A percentile compares a stretch with the other conserved stretches of the same genome.
Evolutionary conservation across 1,139 yeast genomes (phyloP).

Genomic region (Candida smagusa): DNA sequence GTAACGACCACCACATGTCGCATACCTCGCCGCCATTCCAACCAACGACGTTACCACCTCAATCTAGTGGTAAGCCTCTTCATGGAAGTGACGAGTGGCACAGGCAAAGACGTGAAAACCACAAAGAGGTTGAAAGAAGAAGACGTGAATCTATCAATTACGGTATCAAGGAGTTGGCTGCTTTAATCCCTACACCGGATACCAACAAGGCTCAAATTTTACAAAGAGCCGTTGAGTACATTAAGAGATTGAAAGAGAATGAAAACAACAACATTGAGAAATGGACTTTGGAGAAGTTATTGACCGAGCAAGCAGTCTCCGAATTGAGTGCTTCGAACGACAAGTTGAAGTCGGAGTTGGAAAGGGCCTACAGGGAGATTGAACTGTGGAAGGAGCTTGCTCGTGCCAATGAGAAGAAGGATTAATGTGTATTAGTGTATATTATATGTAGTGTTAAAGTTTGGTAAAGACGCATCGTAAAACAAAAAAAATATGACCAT

Average conservation of each 20-base stretch:
- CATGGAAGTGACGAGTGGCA: conserved; percentile 89
- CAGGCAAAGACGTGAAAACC: conserved; percentile 79
- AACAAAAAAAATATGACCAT: conserved; percentile 23
- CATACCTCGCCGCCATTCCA: conserved; percentile 13
- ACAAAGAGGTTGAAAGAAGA: conserved; percentile 95
- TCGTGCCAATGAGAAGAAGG: conserved; percentile 22
- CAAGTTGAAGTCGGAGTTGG: conserved; percentile 73
- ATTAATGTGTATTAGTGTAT: conserved; percentile 7
- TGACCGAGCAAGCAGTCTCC: conserved; percentile 86
- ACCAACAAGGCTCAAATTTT: conserved; percentile 89
- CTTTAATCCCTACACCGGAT: conserved; percentile 81
- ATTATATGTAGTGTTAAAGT: conserved; percentile 8
- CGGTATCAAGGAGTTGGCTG: conserved; percentile 83
- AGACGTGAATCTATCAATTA: conserved; percentile 89
- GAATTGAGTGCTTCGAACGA: conserved; percentile 77
- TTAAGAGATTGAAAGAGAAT: conserved; percentile 81
- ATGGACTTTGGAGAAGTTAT: conserved; percentile 88
- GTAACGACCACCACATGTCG: conserved; percentile 6
- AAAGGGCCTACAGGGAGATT: conserved; percentile 89
- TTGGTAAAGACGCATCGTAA: not conserved
- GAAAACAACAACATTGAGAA: conserved; percentile 87
- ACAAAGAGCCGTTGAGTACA: conserved; percentile 84
- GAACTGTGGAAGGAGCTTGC: conserved; percentile 69
- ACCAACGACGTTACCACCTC: conserved; percentile 37
- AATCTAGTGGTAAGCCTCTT: conserved; percentile 41